Base-by-base conservation (phyloP, 2,329 filamentous ascomycete genomes). In the Neurospora sp. region DNA sequence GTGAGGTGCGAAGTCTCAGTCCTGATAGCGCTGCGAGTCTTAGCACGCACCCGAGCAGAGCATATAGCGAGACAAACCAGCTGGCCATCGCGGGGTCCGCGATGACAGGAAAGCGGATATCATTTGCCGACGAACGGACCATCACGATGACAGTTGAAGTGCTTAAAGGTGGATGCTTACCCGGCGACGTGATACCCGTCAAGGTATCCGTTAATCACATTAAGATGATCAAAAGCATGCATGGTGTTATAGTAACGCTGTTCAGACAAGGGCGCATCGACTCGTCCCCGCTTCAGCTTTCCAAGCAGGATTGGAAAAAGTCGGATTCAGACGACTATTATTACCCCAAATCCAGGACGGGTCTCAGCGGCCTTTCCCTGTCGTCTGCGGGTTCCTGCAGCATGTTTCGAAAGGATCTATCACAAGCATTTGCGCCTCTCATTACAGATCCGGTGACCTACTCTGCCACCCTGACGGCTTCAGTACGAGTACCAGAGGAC, bases 321-420 rank as follows among this genome's bases (percentile, higher is more conserved):
- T 91, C 95, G 74, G 92, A 97, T 71, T 62, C 52, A 33, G 52
- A 62, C 23, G 28, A 62, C 28, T 28, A 62, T 33, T 92, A 91
- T 76, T 96, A 94, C 77, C 93, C 94, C 4, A 92, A 90, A 75
- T 97, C 93, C 2, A 89, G 91, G 71, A 96, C 93, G 0, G 94
- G 93, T 0, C 85, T 97, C 8, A 92, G 92, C 17, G 94, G 94
- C 0, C 83, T 98, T 37, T 96, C 94, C 1, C 84, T 98, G 52
- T 92, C 92, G 1, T 96, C 93, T 1, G 91, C 92, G 6, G 91
- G 92, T 43, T 94, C 93, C 2, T 95, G 89, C 77, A 96, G 94
- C 79, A 87, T 96, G n/a, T 98, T 97, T 78, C 91, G 96, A 69
- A 98, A 98, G 79, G 96, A 99, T 78, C 83, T 99, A 3, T 91